Evolutionary conservation across 345 rosid genomes (phyloP).

Genomic region (Populus deltoides): DNA sequence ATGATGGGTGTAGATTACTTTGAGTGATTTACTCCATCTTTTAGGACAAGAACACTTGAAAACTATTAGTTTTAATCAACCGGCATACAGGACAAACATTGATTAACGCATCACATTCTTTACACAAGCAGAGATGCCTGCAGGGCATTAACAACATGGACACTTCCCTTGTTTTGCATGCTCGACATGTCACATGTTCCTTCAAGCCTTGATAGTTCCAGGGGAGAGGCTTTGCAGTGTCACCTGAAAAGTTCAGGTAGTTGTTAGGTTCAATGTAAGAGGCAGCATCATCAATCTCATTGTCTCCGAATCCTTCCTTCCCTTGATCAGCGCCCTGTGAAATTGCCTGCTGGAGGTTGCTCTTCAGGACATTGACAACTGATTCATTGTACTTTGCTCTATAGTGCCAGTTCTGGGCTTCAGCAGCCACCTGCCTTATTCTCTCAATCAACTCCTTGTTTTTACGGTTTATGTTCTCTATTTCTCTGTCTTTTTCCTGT

Average conservation of each 20-base stretch:
- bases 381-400: slow-evolving; percentile 79
- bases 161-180: slow-evolving; percentile 64
- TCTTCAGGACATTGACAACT: slow-evolving; percentile 58
- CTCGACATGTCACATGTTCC: slow-evolving; percentile 53
- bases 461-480: slow-evolving; percentile 62
- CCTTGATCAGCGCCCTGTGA: slow-evolving; percentile 69
- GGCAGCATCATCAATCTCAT: slow-evolving; percentile 70
- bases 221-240: slow-evolving; percentile 21
- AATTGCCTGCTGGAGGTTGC: slow-evolving; percentile 67
- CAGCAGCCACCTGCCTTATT: slow-evolving; percentile 59
- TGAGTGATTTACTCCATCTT: slow-evolving; percentile 25
- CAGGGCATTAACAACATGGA: slow-evolving; percentile 74
- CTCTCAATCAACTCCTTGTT: slow-evolving; percentile 62
- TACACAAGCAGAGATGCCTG: slow-evolving; percentile 84
- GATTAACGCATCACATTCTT: slow-evolving; percentile 59
- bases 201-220: slow-evolving; percentile 23
- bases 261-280: slow-evolving; percentile 54
- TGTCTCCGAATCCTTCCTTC: slow-evolving; percentile 88
- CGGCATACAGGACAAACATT: slow-evolving; percentile 75
- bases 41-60: slow-evolving; percentile 60
- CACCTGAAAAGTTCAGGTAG: slow-evolving; percentile 30
- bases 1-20: slow-evolving; percentile 10
- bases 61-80: slow-evolving; percentile 55
- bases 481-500: slow-evolving; percentile 63
- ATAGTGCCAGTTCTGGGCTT: slow-evolving; percentile 80